Percentiles rank a stretch among this genome's conserved stretches.
Evolutionary conservation across 1,284 basidiomycete genomes (phyloP).

Genomic region (Trametes sp.): DNA sequence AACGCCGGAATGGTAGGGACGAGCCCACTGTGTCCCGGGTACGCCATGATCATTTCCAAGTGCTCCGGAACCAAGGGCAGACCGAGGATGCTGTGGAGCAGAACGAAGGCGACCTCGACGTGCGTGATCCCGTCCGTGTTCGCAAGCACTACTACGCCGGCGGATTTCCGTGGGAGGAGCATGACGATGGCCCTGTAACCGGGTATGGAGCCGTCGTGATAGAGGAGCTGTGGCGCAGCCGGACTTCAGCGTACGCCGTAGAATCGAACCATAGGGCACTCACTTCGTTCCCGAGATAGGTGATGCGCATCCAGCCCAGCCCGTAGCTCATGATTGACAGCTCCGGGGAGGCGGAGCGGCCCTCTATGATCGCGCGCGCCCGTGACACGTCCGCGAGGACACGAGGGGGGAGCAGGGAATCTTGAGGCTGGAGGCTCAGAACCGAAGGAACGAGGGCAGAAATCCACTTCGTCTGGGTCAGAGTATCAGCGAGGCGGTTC

Average conservation of each 20-base stretch:
- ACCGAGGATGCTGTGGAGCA: constrained; percentile 31
- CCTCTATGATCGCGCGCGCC: constrained; percentile 30
- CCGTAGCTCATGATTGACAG: constrained; percentile 40
- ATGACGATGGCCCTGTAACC: constrained; percentile 50
- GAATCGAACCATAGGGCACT: not conserved
- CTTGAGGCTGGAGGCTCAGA: constrained; percentile 32
- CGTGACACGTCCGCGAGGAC: constrained; percentile 38
- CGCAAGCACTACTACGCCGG: constrained; percentile 51
- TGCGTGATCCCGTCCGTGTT: constrained; percentile 48
- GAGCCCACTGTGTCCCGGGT: not conserved
- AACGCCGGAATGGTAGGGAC: not conserved
- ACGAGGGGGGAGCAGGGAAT: constrained; percentile 36
- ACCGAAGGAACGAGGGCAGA: constrained; percentile 37
- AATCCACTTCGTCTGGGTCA: constrained; percentile 41
- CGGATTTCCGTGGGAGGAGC: constrained; percentile 39
- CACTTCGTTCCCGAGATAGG: constrained; percentile 38
- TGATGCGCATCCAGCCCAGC: constrained; percentile 39
- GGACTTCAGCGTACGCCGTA: not conserved
- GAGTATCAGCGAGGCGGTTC: not conserved
- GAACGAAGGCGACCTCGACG: constrained; percentile 33
- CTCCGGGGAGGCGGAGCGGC: not conserved
- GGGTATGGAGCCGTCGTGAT: constrained; percentile 32
- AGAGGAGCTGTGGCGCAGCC: constrained; percentile 26
- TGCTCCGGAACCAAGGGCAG: not conserved
- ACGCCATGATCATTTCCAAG: not conserved